phyloP scores from a whole-genome alignment of 2,329 filamentous ascomycete genomes.

The Trichoderma breve region DNA sequence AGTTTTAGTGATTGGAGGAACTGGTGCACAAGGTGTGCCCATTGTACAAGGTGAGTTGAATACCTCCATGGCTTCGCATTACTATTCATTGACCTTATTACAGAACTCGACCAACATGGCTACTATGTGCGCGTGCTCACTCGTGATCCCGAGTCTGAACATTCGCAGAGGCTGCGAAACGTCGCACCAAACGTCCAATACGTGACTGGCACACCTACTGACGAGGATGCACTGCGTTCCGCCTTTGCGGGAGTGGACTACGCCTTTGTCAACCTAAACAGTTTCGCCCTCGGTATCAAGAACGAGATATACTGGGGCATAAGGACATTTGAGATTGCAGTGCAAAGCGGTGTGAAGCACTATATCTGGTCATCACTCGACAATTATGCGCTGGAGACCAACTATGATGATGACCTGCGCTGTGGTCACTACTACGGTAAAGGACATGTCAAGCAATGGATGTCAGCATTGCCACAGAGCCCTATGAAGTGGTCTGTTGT shows the following conservation, averaged over 20 bases:
- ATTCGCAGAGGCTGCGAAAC: neutral
- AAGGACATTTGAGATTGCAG: neutral
- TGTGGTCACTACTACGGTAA: neutral
- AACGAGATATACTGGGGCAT: neutral
- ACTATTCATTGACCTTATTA: neutral
- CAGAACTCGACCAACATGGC: neutral
- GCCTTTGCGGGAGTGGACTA: neutral
- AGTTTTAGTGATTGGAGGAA: neutral
- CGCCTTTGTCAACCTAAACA: neutral
- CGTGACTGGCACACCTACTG: neutral
- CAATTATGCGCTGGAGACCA: neutral
- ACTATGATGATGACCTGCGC: neutral
- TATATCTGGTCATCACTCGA: neutral
- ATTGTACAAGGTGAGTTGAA: neutral
- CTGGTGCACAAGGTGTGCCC: neutral
- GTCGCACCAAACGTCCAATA: neutral
- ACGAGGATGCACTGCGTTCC: neutral
- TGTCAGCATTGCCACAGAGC: neutral
- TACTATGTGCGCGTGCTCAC: neutral
- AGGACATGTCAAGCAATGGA: neutral
- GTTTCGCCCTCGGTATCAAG: neutral
- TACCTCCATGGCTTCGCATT: neutral
- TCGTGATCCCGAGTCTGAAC: neutral
- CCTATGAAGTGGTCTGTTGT: neutral
- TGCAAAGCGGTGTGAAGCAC: neutral